These are phyloP conservation scores for Ramaria rubella DNA, from an alignment of 768 basidiomycete species.

Conservation along the genomic window DNA sequence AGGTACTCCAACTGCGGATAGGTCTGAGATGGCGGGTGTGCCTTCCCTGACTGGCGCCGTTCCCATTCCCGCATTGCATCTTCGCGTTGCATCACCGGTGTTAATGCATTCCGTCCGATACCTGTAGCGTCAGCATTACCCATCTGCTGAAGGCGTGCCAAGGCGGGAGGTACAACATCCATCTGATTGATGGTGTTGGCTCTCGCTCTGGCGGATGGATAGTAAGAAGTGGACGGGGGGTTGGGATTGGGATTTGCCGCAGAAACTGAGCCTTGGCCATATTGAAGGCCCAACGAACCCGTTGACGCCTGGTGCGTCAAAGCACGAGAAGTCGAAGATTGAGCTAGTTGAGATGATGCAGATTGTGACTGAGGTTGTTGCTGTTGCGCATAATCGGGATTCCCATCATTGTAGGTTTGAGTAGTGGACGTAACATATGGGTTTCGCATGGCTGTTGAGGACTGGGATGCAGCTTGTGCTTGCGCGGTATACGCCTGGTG, in stretches of 20 bases:
- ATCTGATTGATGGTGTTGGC: conserved; percentile 91
- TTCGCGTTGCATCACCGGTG: conserved; percentile 90
- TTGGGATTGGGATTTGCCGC: conserved; percentile 32
- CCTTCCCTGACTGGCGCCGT: conserved; percentile 70
- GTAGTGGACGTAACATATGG: conserved; percentile 62
- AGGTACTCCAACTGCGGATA: conserved; percentile 89
- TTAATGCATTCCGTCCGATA: conserved; percentile 71
- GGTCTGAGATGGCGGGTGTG: conserved; percentile 56
- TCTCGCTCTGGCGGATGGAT: conserved; percentile 58
- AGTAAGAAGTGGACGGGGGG: conserved; percentile 64
- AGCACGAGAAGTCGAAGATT: background rate
- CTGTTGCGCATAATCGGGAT: conserved; percentile 14
- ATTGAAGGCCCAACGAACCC: conserved; percentile 8
- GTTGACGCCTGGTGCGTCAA: conserved; percentile 9
- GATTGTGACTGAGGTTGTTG: conserved; percentile 14
- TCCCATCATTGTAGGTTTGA: conserved; percentile 15
- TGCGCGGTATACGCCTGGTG: conserved; percentile 92
- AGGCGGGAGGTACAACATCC: conserved; percentile 90
- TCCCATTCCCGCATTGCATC: conserved; percentile 98
- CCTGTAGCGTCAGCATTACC: conserved; percentile 67
- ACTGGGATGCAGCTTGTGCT: conserved; percentile 67
- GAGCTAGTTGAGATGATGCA: conserved; percentile 5
- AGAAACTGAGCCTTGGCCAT: conserved; percentile 18
- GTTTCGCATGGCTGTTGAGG: conserved; percentile 64
- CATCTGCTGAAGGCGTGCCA: conserved; percentile 86